Evolutionary conservation across 2,329 filamentous ascomycete genomes (phyloP), one percentile per base, ranked within the genome.

Genomic region (Nannizziopsis barbatae): DNA sequence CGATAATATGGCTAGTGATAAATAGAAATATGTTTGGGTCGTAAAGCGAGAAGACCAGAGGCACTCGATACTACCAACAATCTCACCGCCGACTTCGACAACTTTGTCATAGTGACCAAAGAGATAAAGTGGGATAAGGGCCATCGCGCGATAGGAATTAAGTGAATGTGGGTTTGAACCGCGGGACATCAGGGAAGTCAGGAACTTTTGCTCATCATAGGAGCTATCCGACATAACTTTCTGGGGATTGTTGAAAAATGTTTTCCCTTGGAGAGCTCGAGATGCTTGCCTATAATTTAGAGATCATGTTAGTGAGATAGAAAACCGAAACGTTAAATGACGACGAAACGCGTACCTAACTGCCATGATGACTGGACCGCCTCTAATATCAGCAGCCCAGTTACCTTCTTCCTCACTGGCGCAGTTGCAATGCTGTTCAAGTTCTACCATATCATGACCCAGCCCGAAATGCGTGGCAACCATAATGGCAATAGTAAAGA

Each of bases 261-360:
- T 82, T 57, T 80, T 82, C 20, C 79, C 79, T 60, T 80, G 76
- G 12, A 83, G 59, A 10, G 79, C 77, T 49, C 76, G 70, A 9
- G 70, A 65, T 46, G 75, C 74, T 63, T 82, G 79, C 52, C 67
- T 63, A 45, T 49, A 51, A 42, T 15, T 27, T 20, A 7, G 33
- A 43, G 50, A 42, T 30, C 47, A n/a, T 4, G 15, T 33, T 33
- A 8, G 14, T 20, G 14, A 15, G 6, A 36, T 15, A 27, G 7
- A 1, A 39, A 45, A 17, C 36, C 36, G 8, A 39, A 31, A 38
- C 12, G 3, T 27, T 7, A 12, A n/a, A n/a, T 9, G 7, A 31
- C 10, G 33, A n/a, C n/a, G 12, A 45, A 2, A 47, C 62, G n/a
- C n/a, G 55, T 59, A 65, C 55, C 74, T 65, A 10, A 74, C 69